Percentiles rank a stretch among this genome's conserved stretches.
phyloP scores from a whole-genome alignment of 768 basidiomycete species.

The Cystobasidiopsis lactophilus region DNA sequence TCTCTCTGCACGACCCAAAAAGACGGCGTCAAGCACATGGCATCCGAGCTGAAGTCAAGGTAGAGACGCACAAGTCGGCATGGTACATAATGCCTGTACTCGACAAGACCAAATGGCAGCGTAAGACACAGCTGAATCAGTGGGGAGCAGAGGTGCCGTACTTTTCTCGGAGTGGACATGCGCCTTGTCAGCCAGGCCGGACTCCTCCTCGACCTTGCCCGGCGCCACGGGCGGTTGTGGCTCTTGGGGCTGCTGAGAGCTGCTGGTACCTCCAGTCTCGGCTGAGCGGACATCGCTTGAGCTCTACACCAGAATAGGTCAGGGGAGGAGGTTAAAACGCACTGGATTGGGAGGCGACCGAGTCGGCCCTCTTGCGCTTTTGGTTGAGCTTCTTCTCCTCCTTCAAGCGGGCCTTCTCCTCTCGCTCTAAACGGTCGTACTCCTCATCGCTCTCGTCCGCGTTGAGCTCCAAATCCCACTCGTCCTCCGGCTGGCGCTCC shows the following conservation, averaged over 20 bases:
- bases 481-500: not conserved
- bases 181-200: no score
- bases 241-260: not conserved
- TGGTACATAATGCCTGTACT: not conserved
- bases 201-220: no score
- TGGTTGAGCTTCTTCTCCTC: not conserved
- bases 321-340: no score
- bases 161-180: no score
- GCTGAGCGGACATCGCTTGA: not conserved
- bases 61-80: not conserved
- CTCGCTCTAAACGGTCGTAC: constrained; percentile 1
- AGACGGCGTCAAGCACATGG: not conserved
- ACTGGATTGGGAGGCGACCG: not conserved
- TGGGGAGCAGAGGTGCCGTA: not conserved
- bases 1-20: no score
- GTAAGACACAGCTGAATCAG: not conserved
- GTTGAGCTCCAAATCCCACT: constrained; percentile 1
- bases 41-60: not conserved
- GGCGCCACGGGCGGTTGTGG: not conserved
- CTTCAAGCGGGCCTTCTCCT: not conserved
- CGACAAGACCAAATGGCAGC: not conserved
- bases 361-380: not conserved
- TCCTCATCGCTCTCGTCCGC: constrained; percentile 1
- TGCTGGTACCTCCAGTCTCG: not conserved
- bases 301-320: no score